Evolutionary conservation across 2,329 filamentous ascomycete species (phyloP).

Genomic region (Cladophialophora carrionii): DNA sequence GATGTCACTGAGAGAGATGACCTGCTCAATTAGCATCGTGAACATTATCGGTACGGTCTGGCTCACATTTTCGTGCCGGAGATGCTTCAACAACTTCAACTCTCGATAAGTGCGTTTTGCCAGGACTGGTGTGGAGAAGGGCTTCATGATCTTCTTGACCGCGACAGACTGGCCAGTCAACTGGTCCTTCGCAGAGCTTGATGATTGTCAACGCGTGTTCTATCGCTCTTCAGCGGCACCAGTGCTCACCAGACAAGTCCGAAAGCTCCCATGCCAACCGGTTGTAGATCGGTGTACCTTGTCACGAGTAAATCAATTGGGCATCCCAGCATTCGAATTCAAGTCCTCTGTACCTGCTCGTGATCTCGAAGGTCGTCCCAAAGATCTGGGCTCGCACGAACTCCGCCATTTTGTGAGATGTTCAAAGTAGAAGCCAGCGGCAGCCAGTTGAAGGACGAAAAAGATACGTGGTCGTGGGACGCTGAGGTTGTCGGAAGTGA

Average conservation of each 20-base stretch:
- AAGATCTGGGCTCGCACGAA: constrained; percentile 99
- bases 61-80: constrained; percentile 91
- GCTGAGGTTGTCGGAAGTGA: not conserved
- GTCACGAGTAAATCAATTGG: constrained; percentile 39
- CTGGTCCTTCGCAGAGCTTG: constrained; percentile 93
- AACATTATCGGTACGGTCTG: not conserved
- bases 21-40: constrained; percentile 54
- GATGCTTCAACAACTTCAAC: constrained; percentile 93
- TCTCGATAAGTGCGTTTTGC: constrained; percentile 98
- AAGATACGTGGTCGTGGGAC: not conserved
- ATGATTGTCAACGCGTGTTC: constrained; percentile 19
- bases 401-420: constrained; percentile 76
- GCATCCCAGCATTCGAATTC: constrained; percentile 23
- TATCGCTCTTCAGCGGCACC: not conserved
- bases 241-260: constrained; percentile 88
- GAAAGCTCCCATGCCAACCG: constrained; percentile 98
- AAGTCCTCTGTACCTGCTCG: constrained; percentile 71
- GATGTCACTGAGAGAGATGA: constrained; percentile 98
- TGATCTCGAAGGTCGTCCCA: constrained; percentile 99
- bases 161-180: constrained; percentile 95
- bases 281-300: constrained; percentile 97
- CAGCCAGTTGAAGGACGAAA: not conserved
- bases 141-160: constrained; percentile 99
- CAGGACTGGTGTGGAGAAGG: constrained; percentile 97
- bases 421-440: constrained; percentile 2